Evolutionary conservation across 106 monocot genomes (phyloP).

Genomic region (Acorus gramineus): DNA sequence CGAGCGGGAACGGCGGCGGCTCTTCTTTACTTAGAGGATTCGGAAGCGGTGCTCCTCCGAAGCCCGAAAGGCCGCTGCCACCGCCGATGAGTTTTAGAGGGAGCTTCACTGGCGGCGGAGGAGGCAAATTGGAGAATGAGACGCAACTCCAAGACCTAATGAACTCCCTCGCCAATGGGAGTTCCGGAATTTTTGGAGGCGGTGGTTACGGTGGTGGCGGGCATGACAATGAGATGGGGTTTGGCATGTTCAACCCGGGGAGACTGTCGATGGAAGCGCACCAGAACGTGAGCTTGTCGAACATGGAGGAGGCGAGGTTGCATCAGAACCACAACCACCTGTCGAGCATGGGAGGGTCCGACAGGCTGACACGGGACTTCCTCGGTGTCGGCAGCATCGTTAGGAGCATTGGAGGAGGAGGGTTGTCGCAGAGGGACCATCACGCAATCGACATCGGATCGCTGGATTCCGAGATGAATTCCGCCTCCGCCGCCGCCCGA

Average conservation of each 20-base stretch:
- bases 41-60: slow-evolving; percentile 8
- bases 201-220: slow-evolving; percentile 3
- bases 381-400: slow-evolving; percentile 46
- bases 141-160: slow-evolving; percentile 38
- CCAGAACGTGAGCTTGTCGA: background rate
- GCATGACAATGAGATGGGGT: background rate
- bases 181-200: slow-evolving; percentile 19
- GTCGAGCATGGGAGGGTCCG: slow-evolving; percentile 16
- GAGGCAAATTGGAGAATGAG: slow-evolving; percentile 16
- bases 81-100: background rate
- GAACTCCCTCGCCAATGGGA: slow-evolving; percentile 39
- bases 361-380: slow-evolving; percentile 51
- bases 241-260: slow-evolving; percentile 10
- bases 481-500: background rate
- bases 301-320: slow-evolving; percentile 14
- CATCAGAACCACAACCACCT: slow-evolving; percentile 3
- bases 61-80: background rate
- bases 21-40: slow-evolving; percentile 24
- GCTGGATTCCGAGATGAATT: slow-evolving; percentile 19
- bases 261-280: background rate
- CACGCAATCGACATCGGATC: slow-evolving; percentile 14
- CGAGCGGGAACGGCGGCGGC: background rate
- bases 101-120: slow-evolving; percentile 1
- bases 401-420: slow-evolving; percentile 11
- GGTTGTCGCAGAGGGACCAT: slow-evolving; percentile 17